Evolutionary conservation across 2,329 filamentous ascomycete genomes (phyloP), one percentile per base, ranked within the genome.

Genomic region (Lecanicillium sp.): DNA sequence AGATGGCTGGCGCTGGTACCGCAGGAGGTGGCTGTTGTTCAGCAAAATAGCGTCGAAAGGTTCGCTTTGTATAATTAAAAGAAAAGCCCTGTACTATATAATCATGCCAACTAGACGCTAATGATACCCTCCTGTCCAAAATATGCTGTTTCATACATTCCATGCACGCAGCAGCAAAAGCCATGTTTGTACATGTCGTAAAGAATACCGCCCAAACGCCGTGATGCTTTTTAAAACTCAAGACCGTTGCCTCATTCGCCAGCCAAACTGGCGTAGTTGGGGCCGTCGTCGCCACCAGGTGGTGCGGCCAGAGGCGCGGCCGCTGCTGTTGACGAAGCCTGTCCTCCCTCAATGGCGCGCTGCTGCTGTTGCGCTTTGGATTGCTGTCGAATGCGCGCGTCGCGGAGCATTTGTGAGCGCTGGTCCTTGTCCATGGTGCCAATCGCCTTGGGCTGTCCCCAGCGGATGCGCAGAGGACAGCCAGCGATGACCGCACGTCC

Each of bases 391-490:
- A 68, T 48, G 65, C 71, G 37, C 63, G 74, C 91, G 59, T 94
- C 89, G 29, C 83, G 79, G 19, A 90, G 82, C 72, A 95, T 89
- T 60, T 86, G 79, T 55, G 85, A 75, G 36, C 91, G 79, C 64
- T 95, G 80, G 47, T 96, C 90, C 52, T 85, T 84, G 54, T 95
- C 87, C 82, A 97, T 86, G 20, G 81, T 94, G 49, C 95, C 93
- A 48, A 98, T 76, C 1, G 91, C 86, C 70, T 90, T 93, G 14
- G 94, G 91, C 62, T 87, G 85, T 14, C 90, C 91, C 93, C 93
- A 98, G 54, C 90, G 84, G 15, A 98, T 83, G 26, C 91, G 77
- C 52, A 98, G 67, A 0, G 93, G 93, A 58, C 91, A 96, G 3
- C 93, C 93, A 29, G 90, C 84, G 58, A 98, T 87, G 6, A 97